phyloP scores from a whole-genome alignment of 441 rosid genomes.

The Euphorbia celastroides region DNA sequence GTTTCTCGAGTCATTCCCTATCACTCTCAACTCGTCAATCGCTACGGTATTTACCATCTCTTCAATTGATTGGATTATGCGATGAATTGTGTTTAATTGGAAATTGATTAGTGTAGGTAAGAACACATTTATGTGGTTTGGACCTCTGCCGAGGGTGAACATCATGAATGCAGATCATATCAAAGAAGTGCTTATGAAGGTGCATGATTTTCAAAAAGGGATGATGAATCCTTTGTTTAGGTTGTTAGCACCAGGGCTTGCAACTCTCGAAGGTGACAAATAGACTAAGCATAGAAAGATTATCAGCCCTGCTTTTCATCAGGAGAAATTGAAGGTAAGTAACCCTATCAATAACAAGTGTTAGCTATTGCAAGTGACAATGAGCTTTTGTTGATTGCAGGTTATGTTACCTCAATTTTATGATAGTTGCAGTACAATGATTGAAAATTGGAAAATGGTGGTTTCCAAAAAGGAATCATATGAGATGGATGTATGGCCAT shows the following conservation, averaged over 20 bases:
- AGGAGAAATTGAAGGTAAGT: background rate
- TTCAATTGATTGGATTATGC: no score
- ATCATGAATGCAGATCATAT: background rate
- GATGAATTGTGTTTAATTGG: no score
- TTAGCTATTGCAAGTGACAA: background rate
- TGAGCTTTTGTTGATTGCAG: background rate
- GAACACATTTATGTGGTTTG: background rate
- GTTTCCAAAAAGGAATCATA: no score
- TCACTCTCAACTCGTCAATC: background rate
- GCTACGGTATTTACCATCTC: constrained; percentile 16
- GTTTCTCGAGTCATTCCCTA: constrained; percentile 16
- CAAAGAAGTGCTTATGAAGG: background rate
- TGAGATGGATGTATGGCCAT: no score
- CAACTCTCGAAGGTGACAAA: no score
- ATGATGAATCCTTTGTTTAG: background rate
- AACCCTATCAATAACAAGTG: background rate
- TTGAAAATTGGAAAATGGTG: background rate
- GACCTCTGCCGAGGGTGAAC: background rate
- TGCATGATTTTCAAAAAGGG: background rate
- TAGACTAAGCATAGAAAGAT: background rate
- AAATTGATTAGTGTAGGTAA: background rate
- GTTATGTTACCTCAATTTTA: background rate
- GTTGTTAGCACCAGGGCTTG: background rate
- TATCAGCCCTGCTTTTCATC: background rate
- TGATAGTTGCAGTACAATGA: background rate